Evolutionary conservation across 495 filamentous ascomycete genomes (phyloP).

Genomic region (Elasticomyces elasticus): DNA sequence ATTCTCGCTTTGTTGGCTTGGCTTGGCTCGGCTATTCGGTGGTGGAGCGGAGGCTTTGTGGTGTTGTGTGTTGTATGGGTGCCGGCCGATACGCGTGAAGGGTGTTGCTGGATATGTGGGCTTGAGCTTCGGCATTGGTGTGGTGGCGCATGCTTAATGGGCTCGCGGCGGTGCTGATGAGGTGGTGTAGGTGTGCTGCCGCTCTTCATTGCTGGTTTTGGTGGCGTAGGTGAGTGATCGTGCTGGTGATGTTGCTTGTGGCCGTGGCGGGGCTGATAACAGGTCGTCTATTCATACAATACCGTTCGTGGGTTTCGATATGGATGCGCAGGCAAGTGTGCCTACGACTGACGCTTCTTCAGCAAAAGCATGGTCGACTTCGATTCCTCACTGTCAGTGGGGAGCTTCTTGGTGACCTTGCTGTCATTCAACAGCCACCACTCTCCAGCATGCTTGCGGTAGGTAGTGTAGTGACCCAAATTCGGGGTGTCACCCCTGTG

Average conservation of each 20-base stretch:
- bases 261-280: not conserved
- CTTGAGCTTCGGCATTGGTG: not conserved
- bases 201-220: not conserved
- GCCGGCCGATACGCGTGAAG: not conserved
- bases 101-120: not conserved
- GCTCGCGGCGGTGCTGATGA: not conserved
- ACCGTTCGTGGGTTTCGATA: not conserved
- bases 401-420: not conserved
- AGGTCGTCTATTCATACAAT: not conserved
- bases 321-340: not conserved
- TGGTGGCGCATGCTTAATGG: not conserved
- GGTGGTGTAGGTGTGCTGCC: not conserved
- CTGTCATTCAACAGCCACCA: conserved; percentile 18
- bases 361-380: conserved; percentile 10
- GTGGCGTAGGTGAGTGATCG: not conserved
- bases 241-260: not conserved
- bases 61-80: not conserved
- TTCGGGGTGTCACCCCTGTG: not conserved
- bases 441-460: not conserved
- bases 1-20: not conserved
- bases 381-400: not conserved
- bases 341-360: conserved; percentile 6
- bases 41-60: not conserved
- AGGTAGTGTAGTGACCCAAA: conserved; percentile 12
- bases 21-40: not conserved